Base-by-base conservation (phyloP, 1,284 basidiomycete genomes). In the Moniliophthora roreri region DNA sequence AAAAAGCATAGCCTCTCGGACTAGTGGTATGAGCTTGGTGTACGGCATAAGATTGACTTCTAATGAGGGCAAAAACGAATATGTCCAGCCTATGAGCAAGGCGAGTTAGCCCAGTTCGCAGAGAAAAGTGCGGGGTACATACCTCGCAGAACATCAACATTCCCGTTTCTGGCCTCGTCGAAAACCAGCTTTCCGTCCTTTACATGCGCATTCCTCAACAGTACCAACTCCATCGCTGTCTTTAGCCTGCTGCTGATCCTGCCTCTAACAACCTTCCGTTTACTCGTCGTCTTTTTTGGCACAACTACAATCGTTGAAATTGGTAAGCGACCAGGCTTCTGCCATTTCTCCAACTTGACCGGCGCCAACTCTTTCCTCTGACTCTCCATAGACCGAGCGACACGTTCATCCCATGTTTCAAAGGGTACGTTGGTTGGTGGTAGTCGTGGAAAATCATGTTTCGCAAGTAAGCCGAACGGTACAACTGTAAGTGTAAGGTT, bases 241-340 rank as follows among this genome's bases (percentile, higher is more conserved):
- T 52, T 57, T 3, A 57, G 6, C 36, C 48, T 57, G 35, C 49
- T 35, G 9, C 48, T 54, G 23, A 57, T 57, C 47, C 45, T 48
- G 26, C 45, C 13, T 11, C 56, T 44, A n/a, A 57, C 47, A n/a
- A 51, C 45, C 15, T 46, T 51, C 24, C 48, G 48, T 21, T 57
- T 57, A 50, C 56, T 57, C 34, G 56, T 57, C 11, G 45, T 34
- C 24, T 54, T 57, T 26, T 54, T 57, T 1, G 49, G 28, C 6
- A 45, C 44, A n/a, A 51, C 40, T 7, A 45, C 42, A 11, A 51
- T 26, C 13, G 53, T 13, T 21, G 56, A 51, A 34, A 57, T 53
- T 26, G 55, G 47, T 23, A 56, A 11, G 13, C 55, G 48, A 15
- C 34, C 18, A 9, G 42, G 48, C 42, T 48, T 35, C 24, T 56